Percentiles rank a stretch among this genome's conserved stretches.
phyloP scores from a whole-genome alignment of 371 early-diverging fungal genomes.

The Lichtheimia ramosa region DNA sequence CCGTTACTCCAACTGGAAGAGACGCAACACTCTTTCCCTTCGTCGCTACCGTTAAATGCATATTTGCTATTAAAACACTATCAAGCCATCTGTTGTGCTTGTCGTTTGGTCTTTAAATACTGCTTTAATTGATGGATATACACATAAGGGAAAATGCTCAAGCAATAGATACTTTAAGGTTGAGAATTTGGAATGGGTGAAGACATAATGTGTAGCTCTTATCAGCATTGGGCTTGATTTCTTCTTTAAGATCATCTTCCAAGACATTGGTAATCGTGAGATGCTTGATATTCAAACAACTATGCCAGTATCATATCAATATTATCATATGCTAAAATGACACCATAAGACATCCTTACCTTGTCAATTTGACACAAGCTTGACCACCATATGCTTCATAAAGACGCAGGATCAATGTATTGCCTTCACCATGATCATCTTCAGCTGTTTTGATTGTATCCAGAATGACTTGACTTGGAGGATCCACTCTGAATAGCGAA shows the following conservation, averaged over 20 bases:
- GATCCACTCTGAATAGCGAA: conserved; percentile 32
- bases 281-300: conserved; percentile 30
- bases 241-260: conserved; percentile 38
- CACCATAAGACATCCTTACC: conserved; percentile 36
- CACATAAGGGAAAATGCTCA: neutral
- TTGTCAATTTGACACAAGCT: conserved; percentile 54
- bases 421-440: conserved; percentile 51
- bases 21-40: conserved; percentile 74
- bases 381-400: conserved; percentile 95
- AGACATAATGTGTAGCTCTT: conserved; percentile 13
- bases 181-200: conserved; percentile 53
- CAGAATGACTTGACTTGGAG: conserved; percentile 67
- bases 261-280: conserved; percentile 46
- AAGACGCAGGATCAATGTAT: conserved; percentile 72
- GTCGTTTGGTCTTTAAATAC: too few species aligned
- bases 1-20: conserved; percentile 53
- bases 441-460: conserved; percentile 90
- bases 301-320: conserved; percentile 7
- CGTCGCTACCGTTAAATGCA: conserved; percentile 72
- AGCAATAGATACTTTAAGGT: conserved; percentile 27
- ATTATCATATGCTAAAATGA: neutral
- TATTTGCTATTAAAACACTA: neutral
- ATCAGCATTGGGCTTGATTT: neutral
- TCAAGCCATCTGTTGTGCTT: too few species aligned
- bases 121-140: too few species aligned